Evolutionary conservation across 2,329 filamentous ascomycete species (phyloP), one percentile per base, ranked within the genome.

Genomic region (Phaeoacremonium minimum): DNA sequence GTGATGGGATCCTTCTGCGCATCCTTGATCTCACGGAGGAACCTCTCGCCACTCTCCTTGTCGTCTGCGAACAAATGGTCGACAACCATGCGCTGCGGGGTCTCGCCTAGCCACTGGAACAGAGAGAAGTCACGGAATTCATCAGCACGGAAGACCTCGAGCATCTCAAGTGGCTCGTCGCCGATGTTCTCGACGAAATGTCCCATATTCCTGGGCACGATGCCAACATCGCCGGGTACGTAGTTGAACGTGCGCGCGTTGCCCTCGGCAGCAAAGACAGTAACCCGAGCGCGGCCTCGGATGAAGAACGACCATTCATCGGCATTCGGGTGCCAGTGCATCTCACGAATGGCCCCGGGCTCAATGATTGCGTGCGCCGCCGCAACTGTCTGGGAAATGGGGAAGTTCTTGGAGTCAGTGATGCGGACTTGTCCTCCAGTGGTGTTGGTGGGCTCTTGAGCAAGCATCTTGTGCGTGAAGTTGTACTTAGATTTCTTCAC

Each of bases 221-320:
- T 85, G 12, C 82, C 85, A 0, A 88, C 83, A 48, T 90, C 86
- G 3, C 85, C 86, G 2, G 83, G 73, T 6, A 73, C 63, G 57
- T 86, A 90, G 62, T 90, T 80, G 51, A 90, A 90, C 0, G 85
- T 90, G 16, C 83, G 71, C 0, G 85, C 83, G 15, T 67, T 77
- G 18, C 80, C 77, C 47, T 84, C 75, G 3, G 83, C 73, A 0
- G 76, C 82, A 52, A 89, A 90, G 46, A 90, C 75, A 12, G 85
- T 89, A 12, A 88, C 75, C 19, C 85, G 75, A 0, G 83, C 86
- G 28, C 77, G 76, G 0, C 86, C 86, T 17, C 64, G 63, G 54
- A 90, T 76, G 66, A 90, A 88, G 60, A 85, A 90, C 6, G 79
- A 85, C 85, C 85, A 90, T 57, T 89, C 85, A 50, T 89, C 85